Evolutionary conservation across 257 asterid species (phyloP).

Genomic region (Nicotiana attenuata): DNA sequence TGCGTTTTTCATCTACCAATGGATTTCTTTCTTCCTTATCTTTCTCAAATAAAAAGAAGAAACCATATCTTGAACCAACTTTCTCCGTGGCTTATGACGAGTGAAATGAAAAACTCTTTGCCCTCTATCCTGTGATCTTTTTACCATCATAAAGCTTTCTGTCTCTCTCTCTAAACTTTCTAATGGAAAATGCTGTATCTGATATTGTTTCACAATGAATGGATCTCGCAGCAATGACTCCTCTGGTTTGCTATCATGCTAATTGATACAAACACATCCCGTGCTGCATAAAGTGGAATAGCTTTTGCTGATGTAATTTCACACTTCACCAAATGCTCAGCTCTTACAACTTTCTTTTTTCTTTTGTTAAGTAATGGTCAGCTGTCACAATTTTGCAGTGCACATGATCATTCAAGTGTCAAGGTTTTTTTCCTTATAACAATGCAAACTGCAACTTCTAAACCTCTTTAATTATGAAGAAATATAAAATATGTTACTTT

Average conservation of each 20-base stretch:
- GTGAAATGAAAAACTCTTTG: not conserved
- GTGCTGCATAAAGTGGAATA: not conserved
- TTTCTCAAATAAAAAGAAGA: not conserved
- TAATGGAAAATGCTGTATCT: not conserved
- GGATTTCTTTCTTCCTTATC: not conserved
- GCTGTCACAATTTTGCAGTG: not conserved
- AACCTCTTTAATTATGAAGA: not conserved
- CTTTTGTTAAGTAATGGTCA: not conserved
- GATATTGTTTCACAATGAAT: not conserved
- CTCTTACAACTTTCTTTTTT: not conserved
- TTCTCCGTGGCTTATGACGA: not conserved
- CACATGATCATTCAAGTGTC: not conserved
- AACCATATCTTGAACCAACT: not conserved
- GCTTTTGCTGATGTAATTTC: not conserved
- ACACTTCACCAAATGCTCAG: conserved; percentile 4
- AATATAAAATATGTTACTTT: not conserved
- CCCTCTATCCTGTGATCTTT: not conserved
- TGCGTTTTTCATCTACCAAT: not conserved
- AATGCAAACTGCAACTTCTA: not conserved
- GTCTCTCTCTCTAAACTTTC: not conserved
- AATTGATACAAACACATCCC: not conserved
- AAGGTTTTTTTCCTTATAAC: not conserved
- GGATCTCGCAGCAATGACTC: not conserved
- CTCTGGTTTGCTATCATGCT: not conserved
- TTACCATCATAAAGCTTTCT: not conserved